phyloP scores from a whole-genome alignment of 352 stramenopile genomes.

The Phytophthora cajani region DNA sequence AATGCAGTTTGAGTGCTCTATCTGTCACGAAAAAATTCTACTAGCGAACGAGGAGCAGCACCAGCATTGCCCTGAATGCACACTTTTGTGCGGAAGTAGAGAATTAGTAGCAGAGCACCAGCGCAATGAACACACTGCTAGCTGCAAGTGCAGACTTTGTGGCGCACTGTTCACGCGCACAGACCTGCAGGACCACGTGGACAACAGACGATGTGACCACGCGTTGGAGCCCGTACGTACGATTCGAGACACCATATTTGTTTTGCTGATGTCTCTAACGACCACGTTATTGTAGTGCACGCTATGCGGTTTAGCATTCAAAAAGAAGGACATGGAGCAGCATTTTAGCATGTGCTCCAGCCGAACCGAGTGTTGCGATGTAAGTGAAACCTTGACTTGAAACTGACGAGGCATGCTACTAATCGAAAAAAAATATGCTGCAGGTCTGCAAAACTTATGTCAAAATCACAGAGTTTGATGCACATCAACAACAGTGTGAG shows the following conservation, averaged over 20 bases:
- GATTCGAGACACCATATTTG: background rate
- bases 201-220: conserved; percentile 32
- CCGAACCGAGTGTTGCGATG: conserved; percentile 64
- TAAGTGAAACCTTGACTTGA: conserved; percentile 17
- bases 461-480: conserved; percentile 44
- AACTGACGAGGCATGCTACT: background rate
- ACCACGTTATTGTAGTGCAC: conserved; percentile 35
- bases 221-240: conserved; percentile 34
- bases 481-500: conserved; percentile 15
- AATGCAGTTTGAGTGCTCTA: conserved; percentile 47
- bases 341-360: conserved; percentile 55
- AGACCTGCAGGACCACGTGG: conserved; percentile 29
- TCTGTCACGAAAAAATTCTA: conserved; percentile 46
- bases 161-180: conserved; percentile 33
- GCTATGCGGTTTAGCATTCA: conserved; percentile 61
- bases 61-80: conserved; percentile 50
- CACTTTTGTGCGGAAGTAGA: conserved; percentile 24
- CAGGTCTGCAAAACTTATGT: conserved; percentile 60
- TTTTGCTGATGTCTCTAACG: background rate
- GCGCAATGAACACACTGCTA: conserved; percentile 23
- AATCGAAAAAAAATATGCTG: conserved; percentile 5
- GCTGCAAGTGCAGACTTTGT: conserved; percentile 40
- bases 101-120: conserved; percentile 25
- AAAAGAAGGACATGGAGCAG: conserved; percentile 43
- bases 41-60: conserved; percentile 39